phyloP scores from a whole-genome alignment of 176 grass and related monocot species.

The Musa beccarii region DNA sequence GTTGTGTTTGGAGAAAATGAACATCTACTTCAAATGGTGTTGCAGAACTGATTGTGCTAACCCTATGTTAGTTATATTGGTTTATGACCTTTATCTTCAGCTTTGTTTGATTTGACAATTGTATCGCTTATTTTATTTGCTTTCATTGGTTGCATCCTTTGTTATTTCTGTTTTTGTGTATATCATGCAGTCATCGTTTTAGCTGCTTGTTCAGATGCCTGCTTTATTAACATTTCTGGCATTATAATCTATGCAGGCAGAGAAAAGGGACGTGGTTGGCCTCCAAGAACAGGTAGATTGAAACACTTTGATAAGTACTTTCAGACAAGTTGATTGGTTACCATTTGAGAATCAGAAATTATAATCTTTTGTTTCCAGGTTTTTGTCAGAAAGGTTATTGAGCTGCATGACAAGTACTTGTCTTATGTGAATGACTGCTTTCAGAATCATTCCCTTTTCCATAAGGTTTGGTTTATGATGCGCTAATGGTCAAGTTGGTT shows the following conservation, averaged over 20 bases:
- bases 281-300: conserved; percentile 74
- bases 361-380: conserved; percentile 10
- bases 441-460: conserved; percentile 25
- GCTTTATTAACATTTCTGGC: neutral
- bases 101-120: neutral
- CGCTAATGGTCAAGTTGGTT: neutral
- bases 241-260: conserved; percentile 32
- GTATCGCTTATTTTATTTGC: neutral
- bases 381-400: conserved; percentile 26
- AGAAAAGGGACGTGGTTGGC: conserved; percentile 81
- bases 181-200: neutral
- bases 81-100: neutral
- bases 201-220: too few species aligned
- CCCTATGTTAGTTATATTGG: neutral
- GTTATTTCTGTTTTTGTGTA: neutral
- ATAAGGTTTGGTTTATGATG: conserved; percentile 12
- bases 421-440: conserved; percentile 23
- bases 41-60: neutral
- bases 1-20: neutral
- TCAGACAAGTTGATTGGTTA: neutral
- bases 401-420: conserved; percentile 23
- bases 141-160: neutral
- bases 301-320: conserved; percentile 14
- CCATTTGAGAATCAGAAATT: neutral
- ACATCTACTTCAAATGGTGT: neutral